Base-by-base conservation (phyloP, 148 eudicot species). In the Chenopodium suecicum region DNA sequence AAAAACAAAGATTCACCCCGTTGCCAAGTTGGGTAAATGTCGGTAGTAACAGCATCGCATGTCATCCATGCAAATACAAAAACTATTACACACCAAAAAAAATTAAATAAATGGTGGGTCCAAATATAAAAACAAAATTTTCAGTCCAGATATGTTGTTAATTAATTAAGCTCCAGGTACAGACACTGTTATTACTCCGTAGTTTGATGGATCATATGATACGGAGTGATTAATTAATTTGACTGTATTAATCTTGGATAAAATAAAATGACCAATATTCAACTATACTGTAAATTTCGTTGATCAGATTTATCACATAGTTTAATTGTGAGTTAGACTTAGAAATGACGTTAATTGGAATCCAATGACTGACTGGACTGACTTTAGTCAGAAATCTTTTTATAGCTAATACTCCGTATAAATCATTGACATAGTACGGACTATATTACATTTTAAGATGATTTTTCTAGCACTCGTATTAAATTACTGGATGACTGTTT, bases 231-330 rank as follows among this genome's bases (percentile, higher is more conserved):
- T 48, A 48, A 48, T 10, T 50, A 25, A 7, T n/a, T 64, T 48
- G 1, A 48, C 11, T 10, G 12, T 64, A 7, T 9, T 64, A 9
- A 64, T 64, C 14, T 23, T 63, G 67, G 25, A 63, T 72, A 65
- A 66, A 22, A 63, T 72, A 65, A 66, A 22, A 70, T 22, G 82
- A 79, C 76, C 76, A 54, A 79, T 74, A 79, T 79, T 79, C 75
- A 79, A 54, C 82, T 5, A 23, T 70, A 54, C 82, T 11, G 41
- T 56, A 31, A 7, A 41, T 37, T 68, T 19, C 29, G 44, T 50
- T 50, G 16, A 9, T 75, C 75, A 44, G 0, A 11, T 48, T 9
- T 48, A 48, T 10, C 7, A 5, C 44, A 37, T 6, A 6, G 44
- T 37, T 9, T 48, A 9, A 48, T 12, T 10, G 32, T 23, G 60